Evolutionary conservation across 2,329 filamentous ascomycete species (phyloP).

Genomic region (Paradendryphiella salina): DNA sequence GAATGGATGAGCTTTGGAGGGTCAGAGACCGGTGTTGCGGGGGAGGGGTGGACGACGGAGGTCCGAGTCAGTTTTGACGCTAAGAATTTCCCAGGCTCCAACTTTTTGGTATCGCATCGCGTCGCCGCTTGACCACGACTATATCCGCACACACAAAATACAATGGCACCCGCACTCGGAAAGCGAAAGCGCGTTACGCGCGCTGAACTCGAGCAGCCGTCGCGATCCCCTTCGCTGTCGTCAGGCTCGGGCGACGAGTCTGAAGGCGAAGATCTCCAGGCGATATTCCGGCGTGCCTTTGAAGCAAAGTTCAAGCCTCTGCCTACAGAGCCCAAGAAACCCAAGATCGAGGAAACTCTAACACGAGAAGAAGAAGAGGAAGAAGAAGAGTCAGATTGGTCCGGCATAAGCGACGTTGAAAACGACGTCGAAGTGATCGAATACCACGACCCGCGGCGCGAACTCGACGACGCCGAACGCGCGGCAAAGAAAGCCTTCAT

Average conservation of each 20-base stretch:
- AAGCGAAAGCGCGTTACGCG: conserved; percentile 52
- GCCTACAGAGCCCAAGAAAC: conserved; percentile 44
- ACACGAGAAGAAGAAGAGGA: conserved; percentile 38
- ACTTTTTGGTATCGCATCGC: conserved; percentile 8
- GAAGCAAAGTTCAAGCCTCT: conserved; percentile 85
- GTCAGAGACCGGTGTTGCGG: conserved; percentile 13
- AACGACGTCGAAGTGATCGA: conserved; percentile 51
- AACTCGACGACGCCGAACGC: conserved; percentile 46
- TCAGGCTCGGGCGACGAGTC: conserved; percentile 33
- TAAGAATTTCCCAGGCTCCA: conserved; percentile 7
- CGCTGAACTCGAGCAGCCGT: conserved; percentile 33
- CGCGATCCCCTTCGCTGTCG: conserved; percentile 35
- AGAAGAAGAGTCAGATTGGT: conserved; percentile 60
- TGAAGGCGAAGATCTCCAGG: conserved; percentile 62
- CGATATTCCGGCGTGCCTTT: conserved; percentile 80
- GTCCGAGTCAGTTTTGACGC: conserved; percentile 29
- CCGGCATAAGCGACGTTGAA: conserved; percentile 58
- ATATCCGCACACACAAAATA: neutral
- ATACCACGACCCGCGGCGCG: conserved; percentile 34
- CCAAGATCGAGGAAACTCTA: conserved; percentile 29
- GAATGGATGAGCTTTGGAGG: neutral
- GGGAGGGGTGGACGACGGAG: conserved; percentile 26
- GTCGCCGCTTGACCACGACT: neutral
- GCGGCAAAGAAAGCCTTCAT: conserved; percentile 78
- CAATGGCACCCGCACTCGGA: conserved; percentile 48